Conservation (phyloP, 78 protist species). For the Dictyostelium firmibasis region DNA sequence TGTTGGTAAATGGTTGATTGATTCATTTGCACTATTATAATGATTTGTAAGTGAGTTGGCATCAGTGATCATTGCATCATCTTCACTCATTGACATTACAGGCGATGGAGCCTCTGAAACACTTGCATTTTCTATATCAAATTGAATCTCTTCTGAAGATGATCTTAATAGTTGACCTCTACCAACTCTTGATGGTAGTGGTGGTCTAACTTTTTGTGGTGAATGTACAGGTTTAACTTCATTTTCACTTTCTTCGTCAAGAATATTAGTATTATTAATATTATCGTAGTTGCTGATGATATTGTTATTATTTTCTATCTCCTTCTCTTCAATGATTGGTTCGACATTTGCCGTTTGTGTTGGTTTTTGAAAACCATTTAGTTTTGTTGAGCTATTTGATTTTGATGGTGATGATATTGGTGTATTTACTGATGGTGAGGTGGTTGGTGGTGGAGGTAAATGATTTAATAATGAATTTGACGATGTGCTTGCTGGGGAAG, state of each 20-base stretch:
- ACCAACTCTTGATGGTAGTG: conserved; percentile 3
- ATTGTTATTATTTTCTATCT: neutral
- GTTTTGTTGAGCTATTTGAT: neutral
- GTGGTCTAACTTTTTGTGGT: neutral
- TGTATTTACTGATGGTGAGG: neutral
- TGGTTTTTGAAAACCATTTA: neutral
- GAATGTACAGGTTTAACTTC: neutral
- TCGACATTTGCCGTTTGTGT: neutral
- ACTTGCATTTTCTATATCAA: neutral
- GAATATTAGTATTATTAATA: neutral
- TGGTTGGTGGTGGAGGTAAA: neutral
- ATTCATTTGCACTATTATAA: neutral
- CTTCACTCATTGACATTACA: neutral
- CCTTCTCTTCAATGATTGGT: neutral
- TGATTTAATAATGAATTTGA: neutral
- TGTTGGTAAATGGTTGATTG: neutral
- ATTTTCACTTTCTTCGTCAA: neutral
- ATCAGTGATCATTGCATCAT: neutral
- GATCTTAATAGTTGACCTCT: neutral
- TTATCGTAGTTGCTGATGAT: neutral
- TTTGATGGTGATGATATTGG: neutral
- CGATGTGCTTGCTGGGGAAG: neutral
- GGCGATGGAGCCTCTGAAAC: conserved; percentile 5
- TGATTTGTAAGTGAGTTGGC: neutral
- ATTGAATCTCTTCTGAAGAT: conserved; percentile 13